phyloP scores from a whole-genome alignment of 441 rosid genomes.

The Gossypium davidsonii region DNA sequence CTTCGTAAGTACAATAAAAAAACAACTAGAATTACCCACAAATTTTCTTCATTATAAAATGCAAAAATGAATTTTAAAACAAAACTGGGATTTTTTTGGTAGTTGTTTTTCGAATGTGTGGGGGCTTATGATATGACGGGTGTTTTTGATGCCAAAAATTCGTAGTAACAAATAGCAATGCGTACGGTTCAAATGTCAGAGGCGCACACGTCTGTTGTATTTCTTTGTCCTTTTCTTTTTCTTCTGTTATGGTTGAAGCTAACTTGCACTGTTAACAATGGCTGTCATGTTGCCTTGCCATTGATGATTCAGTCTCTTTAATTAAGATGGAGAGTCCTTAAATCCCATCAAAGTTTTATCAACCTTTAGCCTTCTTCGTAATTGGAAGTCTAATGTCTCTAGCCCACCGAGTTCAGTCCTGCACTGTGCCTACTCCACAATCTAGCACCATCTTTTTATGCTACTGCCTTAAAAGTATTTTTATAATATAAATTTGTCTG shows the following conservation, averaged over 20 bases:
- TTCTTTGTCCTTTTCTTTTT: background rate
- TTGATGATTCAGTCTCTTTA: background rate
- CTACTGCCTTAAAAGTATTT: background rate
- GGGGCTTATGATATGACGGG: background rate
- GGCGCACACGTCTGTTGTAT: conserved; percentile 15
- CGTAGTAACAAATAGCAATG: background rate
- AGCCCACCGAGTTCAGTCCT: background rate
- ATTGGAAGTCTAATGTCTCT: conserved; percentile 4
- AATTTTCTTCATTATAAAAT: background rate
- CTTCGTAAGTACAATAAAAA: conserved; percentile 24
- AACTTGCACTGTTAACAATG: conserved; percentile 19
- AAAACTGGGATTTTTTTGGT: background rate
- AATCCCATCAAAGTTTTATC: conserved; percentile 13
- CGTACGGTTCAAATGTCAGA: conserved; percentile 15
- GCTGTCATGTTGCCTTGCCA: background rate
- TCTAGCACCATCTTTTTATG: conserved; percentile 6
- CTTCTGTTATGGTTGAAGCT: conserved; percentile 10
- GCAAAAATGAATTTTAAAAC: background rate
- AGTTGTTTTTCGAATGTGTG: background rate
- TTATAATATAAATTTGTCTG: too few species aligned
- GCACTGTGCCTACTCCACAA: background rate
- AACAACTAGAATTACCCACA: background rate
- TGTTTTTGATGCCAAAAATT: conserved; percentile 21
- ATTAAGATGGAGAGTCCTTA: conserved; percentile 17
- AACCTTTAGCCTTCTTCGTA: background rate